Conservation (phyloP, 2,329 filamentous ascomycete species). For the Magnaporthiopsis poae region DNA sequence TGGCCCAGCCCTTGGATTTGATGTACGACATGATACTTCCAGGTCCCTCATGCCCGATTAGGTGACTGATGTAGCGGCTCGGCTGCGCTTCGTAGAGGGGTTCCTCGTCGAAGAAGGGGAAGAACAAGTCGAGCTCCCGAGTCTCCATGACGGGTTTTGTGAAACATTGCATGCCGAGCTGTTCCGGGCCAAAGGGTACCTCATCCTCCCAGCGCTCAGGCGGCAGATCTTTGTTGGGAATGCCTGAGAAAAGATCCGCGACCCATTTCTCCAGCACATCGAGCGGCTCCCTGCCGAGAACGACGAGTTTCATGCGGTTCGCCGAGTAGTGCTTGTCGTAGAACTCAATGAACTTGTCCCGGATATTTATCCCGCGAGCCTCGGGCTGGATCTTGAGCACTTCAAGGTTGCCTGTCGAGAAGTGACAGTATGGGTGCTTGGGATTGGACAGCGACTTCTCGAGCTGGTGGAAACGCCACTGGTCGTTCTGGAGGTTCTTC, state of each 20-base stretch:
- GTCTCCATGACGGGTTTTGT: conserved; percentile 88
- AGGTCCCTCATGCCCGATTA: conserved; percentile 86
- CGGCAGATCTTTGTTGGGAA: conserved; percentile 71
- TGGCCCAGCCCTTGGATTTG: conserved; percentile 84
- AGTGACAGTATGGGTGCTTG: conserved; percentile 79
- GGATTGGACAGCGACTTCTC: conserved; percentile 82
- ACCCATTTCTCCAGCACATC: conserved; percentile 79
- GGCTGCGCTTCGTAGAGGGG: conserved; percentile 69
- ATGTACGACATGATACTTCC: conserved; percentile 85
- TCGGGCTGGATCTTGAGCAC: conserved; percentile 76
- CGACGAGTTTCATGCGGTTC: conserved; percentile 85
- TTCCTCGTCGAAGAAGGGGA: conserved; percentile 80
- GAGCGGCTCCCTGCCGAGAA: conserved; percentile 70
- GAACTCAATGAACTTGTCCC: conserved; percentile 86
- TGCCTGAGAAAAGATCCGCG: conserved; percentile 67
- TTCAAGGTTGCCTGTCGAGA: conserved; percentile 81
- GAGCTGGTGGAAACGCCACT: conserved; percentile 78
- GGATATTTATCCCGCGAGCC: conserved; percentile 68
- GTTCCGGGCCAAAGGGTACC: conserved; percentile 37
- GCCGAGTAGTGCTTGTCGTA: conserved; percentile 84
- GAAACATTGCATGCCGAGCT: conserved; percentile 61
- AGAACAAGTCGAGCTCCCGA: conserved; percentile 67
- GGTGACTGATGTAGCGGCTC: conserved; percentile 73
- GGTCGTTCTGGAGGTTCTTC: conserved; percentile 88
- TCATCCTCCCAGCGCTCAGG: conserved; percentile 46